phyloP scores from a whole-genome alignment of 306 rosid genomes.

The Chamaecrista fasciculata region DNA sequence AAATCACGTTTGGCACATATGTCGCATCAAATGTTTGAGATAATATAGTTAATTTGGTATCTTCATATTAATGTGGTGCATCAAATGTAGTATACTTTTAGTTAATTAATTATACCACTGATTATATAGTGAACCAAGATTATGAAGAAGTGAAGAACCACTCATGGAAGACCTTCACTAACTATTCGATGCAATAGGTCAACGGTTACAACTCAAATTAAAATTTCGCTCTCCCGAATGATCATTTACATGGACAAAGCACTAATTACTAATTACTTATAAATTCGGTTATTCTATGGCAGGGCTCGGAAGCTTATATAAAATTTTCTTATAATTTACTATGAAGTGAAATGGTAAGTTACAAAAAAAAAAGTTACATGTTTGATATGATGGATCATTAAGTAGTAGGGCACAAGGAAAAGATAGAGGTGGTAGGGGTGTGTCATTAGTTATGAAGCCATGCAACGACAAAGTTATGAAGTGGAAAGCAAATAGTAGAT shows the following conservation, averaged over 20 bases:
- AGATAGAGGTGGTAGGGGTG: background rate
- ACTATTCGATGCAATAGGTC: no score
- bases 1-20: background rate
- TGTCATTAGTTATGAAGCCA: background rate
- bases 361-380: background rate
- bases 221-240: no score
- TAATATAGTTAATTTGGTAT: background rate
- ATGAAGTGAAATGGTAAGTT: background rate
- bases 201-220: no score
- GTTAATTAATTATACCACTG: no score
- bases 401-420: background rate
- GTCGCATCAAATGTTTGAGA: background rate
- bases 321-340: background rate
- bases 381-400: no score
- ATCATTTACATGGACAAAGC: no score
- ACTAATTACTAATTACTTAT: no score
- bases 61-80: no score
- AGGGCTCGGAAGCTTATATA: conserved; percentile 1
- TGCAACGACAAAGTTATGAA: background rate
- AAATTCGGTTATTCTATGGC: conserved; percentile 17
- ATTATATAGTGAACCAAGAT: no score
- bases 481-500: background rate
- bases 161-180: no score
- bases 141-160: no score
- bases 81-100: no score